Base-by-base conservation (phyloP, 352 stramenopile species). In the Pythium scleroteichum region DNA sequence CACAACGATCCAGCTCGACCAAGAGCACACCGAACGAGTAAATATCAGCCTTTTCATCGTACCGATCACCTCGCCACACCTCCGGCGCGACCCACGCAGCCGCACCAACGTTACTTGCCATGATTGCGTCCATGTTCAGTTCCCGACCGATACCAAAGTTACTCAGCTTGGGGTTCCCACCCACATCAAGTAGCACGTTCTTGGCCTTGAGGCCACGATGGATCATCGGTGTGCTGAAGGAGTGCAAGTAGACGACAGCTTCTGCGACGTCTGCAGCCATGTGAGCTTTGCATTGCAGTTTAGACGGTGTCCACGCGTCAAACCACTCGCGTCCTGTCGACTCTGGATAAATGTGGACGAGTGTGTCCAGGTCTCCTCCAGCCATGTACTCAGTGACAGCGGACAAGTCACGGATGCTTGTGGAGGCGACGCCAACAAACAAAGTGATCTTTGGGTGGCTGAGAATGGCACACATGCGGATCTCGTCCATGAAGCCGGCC, bases 401-500 rank as follows among this genome's bases (percentile, higher is more conserved):
- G 23, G 59, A 51, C 20, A 72, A 22, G 23, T 72, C 53, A 20
- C 59, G 23, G 12, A 72, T 39, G 16, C 54, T 72, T 29, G 32
- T 72, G 53, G 59, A 72, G 17, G 53, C 49, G 10, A 72, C 53
- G 19, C 65, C 65, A n/a, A 72, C 27, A 27, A 72, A 72, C 12
- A 26, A 23, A 3, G 70, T 62, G 22, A 73, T 59, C 26, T 73
- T 73, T 6, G 66, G 62, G 24, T 73, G 66, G 22, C 63, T 52
- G 20, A 73, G 19, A 16, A 42, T 62, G 4, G 66, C 55, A 41
- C 66, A 70, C 53, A 73, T 60, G 22, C 63, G 57, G 47, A 73
- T 73, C 58, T 73, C 66, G 33, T 56, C 54, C 63, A 70, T 68
- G 33, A 73, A 73, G 49, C 20, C 69, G 46, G 22, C 27, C 19